Evolutionary conservation across 257 asterid species (phyloP), one percentile per base, ranked within the genome.

Genomic region (Coffea eugenioides): DNA sequence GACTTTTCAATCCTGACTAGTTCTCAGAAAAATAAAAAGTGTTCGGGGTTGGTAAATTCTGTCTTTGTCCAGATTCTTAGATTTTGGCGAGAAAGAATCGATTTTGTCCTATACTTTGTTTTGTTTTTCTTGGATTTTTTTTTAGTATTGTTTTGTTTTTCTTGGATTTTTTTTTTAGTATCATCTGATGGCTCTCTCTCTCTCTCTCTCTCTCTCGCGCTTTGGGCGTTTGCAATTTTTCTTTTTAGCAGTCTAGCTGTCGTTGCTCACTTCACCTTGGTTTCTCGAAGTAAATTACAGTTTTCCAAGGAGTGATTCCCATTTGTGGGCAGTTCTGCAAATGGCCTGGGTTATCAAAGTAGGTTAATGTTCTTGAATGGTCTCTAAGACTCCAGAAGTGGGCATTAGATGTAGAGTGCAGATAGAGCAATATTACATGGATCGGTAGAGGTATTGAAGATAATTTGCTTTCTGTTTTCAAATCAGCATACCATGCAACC

Each of bases 1-100:
- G 43, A 80, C 75, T 23, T 74, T 80, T 51, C 71, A 39, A 49
- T 72, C 9, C 78, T 72, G 61, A 71, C 11, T 61, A 45, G 57
- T 31, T 62, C 48, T 49, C 45, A 52, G 57, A 48, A 59, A 11
- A 57, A n/a, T 64, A 23, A 36, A 23, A 36, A 36, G 25, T 34
- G 7, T 10, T 9, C 4, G 20, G 78, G 78, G 64, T 18, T 56
- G 49, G 34, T 43, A 21, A 34, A 34, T 73, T 5, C 25, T n/a
- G n/a, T 65, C 59, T 1, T 16, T 73, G 15, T 80, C 71, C 1
- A 66, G 61, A 80, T 66, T 80, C 49, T 57, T 41, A 23, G 34
- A 43, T 71, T 75, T 79, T 79, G 78, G 36, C 25, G 15, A 48
- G 11, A 3, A 79, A 79, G 4, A 16, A 71, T 46, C 31, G 31